Evolutionary conservation across 345 rosid genomes (phyloP).

Genomic region (Rhodomyrtus tomentosa): DNA sequence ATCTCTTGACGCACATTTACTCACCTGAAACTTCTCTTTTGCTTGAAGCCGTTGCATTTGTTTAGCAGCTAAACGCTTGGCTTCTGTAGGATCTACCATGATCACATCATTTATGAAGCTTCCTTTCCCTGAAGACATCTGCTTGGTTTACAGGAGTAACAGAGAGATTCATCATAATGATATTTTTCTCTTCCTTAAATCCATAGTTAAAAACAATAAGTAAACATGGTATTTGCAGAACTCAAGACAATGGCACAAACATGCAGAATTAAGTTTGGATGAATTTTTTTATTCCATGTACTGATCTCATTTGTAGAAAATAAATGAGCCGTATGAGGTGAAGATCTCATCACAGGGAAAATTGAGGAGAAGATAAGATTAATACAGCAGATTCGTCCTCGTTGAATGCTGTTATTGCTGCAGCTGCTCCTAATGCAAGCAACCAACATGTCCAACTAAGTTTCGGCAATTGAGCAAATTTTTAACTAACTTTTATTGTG

Average conservation of each 20-base stretch:
- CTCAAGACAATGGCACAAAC: neutral
- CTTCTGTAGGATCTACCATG: conserved; percentile 94
- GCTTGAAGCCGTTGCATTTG: conserved; percentile 58
- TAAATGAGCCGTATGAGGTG: neutral
- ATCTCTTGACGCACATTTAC: neutral
- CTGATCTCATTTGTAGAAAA: neutral
- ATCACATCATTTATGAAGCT: conserved; percentile 23
- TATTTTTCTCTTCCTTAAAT: neutral
- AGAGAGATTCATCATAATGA: neutral
- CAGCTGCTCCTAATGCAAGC: neutral
- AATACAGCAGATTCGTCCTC: neutral
- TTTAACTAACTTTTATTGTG: neutral
- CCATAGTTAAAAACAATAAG: neutral
- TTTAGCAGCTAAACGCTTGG: conserved; percentile 71
- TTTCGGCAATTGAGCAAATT: neutral
- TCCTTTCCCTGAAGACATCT: conserved; percentile 36
- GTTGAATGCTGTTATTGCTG: neutral
- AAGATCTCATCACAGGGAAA: neutral
- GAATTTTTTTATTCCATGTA: neutral
- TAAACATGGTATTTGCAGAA: neutral
- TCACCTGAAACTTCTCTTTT: conserved; percentile 55
- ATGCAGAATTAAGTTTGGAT: neutral
- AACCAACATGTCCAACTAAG: neutral
- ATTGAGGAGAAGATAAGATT: neutral
- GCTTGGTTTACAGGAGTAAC: neutral